A percentile compares a stretch with the other conserved stretches of the same genome.
These are phyloP conservation scores for Lachnellula occidentalis DNA, from an alignment of 2,329 filamentous ascomycete species.

Conservation along the genomic window DNA sequence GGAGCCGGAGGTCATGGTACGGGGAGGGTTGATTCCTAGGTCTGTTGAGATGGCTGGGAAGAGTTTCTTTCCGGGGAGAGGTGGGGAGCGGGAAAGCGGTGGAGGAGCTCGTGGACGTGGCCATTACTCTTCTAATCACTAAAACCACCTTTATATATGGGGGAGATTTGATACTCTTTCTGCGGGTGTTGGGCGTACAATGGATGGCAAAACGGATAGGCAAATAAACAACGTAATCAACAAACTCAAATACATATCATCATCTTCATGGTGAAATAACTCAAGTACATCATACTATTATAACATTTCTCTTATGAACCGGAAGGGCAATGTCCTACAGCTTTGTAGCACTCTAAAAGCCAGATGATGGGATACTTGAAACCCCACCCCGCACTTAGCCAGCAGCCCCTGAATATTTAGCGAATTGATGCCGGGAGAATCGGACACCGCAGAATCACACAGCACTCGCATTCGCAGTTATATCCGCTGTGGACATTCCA, in stretches of 20 bases:
- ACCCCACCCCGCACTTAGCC: no score
- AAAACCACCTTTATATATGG: background rate
- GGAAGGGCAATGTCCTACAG: no score
- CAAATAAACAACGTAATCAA: background rate
- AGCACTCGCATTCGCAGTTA: no score
- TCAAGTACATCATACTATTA: no score
- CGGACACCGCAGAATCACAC: no score
- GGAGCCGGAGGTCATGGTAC: constrained; percentile 17
- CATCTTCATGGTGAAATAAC: no score
- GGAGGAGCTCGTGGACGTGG: background rate
- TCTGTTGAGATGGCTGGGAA: background rate
- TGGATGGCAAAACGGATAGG: background rate
- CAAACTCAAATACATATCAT: background rate
- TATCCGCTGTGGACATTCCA: no score
- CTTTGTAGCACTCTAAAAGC: no score
- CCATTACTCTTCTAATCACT: background rate
- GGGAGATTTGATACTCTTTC: background rate
- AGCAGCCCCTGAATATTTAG: no score
- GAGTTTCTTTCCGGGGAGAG: constrained; percentile 7
- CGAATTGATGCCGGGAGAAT: no score
- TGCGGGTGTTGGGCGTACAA: background rate
- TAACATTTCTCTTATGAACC: no score
- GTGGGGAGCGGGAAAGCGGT: background rate
- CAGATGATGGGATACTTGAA: no score
- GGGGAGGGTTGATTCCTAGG: background rate